phyloP scores from a whole-genome alignment of 306 rosid genomes.

The Mimosa pudica region DNA sequence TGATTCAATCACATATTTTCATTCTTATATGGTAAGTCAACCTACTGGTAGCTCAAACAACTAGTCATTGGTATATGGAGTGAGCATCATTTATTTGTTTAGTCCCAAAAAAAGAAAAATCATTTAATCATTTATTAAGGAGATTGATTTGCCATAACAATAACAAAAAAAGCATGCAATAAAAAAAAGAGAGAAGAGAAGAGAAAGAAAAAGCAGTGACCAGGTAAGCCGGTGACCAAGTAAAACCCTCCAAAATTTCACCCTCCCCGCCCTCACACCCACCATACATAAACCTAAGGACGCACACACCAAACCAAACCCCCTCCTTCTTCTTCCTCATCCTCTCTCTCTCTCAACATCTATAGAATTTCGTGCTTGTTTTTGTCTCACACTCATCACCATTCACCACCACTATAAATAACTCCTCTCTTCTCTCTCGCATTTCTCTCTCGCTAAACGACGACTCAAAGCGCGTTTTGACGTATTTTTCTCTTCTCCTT shows the following conservation, averaged over 20 bases:
- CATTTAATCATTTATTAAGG: not conserved
- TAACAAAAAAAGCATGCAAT: no score
- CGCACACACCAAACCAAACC: not conserved
- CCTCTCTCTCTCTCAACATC: not conserved
- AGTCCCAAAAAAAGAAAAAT: no score
- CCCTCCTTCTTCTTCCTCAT: not conserved
- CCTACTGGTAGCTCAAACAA: no score
- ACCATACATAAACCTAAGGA: not conserved
- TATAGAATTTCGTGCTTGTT: not conserved
- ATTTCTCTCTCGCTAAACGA: constrained; percentile 16
- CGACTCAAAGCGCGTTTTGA: constrained; percentile 48
- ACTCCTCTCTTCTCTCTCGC: not conserved
- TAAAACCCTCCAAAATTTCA: not conserved
- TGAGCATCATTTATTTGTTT: not conserved
- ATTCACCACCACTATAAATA: no score
- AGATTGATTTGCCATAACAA: not conserved
- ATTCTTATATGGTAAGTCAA: no score
- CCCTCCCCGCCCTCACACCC: not conserved
- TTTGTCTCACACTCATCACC: constrained; percentile 1
- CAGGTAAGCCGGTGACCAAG: not conserved
- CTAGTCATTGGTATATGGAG: no score
- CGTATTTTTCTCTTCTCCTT: constrained; percentile 7
- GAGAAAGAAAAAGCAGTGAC: not conserved
- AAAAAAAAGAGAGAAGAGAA: no score
- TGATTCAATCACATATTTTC: no score